Conservation (phyloP, 2,329 filamentous ascomycete species). For the Claviceps monticola region DNA sequence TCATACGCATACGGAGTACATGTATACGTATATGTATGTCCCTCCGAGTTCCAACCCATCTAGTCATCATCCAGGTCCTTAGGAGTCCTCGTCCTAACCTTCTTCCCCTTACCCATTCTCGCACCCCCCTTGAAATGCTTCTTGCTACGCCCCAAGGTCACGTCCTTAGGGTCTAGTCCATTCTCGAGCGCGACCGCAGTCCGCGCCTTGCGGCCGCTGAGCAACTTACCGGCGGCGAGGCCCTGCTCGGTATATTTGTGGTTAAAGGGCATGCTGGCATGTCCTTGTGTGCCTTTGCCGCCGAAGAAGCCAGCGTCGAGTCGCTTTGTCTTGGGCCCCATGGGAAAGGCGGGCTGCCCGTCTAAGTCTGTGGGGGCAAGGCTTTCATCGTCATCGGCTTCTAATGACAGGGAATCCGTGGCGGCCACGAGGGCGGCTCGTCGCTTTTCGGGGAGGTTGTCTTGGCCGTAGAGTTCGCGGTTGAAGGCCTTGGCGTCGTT, state of each 20-base stretch:
- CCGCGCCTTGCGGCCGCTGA: conserved; percentile 73
- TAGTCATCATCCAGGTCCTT: conserved; percentile 6
- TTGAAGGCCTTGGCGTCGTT: conserved; percentile 72
- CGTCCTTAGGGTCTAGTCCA: conserved; percentile 68
- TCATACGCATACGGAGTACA: not conserved
- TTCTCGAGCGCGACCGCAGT: conserved; percentile 72
- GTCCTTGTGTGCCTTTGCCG: conserved; percentile 46
- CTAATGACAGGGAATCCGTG: conserved; percentile 31
- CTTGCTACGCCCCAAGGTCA: conserved; percentile 55
- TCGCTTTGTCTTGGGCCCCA: conserved; percentile 59
- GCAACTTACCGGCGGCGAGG: conserved; percentile 38
- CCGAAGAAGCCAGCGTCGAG: conserved; percentile 89
- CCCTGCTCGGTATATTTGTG: conserved; percentile 82
- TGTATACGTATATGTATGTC: not conserved
- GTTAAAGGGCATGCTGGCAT: conserved; percentile 70
- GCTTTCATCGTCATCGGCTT: conserved; percentile 15
- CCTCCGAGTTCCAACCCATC: not conserved
- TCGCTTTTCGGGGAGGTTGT: conserved; percentile 70
- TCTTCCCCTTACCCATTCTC: conserved; percentile 43
- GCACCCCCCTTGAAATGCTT: conserved; percentile 86
- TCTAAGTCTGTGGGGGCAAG: conserved; percentile 28
- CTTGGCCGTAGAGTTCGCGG: conserved; percentile 69
- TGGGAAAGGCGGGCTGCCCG: conserved; percentile 30
- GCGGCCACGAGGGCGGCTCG: conserved; percentile 47
- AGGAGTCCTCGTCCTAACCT: conserved; percentile 3